Conservation (phyloP, 805 yeast species). For the Isabelozyma pseudorhagii region DNA sequence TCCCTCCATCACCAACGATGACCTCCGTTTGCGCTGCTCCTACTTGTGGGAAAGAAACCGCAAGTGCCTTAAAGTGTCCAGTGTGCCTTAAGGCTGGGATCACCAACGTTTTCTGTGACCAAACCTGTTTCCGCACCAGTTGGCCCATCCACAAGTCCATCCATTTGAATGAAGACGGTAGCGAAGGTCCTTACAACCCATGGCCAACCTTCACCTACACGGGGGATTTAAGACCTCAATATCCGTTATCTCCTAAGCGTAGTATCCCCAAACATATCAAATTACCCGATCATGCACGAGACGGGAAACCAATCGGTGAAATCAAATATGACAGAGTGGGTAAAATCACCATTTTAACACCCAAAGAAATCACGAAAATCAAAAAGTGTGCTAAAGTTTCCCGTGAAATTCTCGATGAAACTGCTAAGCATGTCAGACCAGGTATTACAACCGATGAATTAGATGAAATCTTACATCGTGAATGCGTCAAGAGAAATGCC, state of each 20-base stretch:
- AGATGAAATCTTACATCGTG: conserved; percentile 82
- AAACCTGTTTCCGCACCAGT: conserved; percentile 71
- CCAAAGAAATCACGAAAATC: conserved; percentile 70
- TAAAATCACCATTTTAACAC: conserved; percentile 59
- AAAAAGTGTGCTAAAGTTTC: conserved; percentile 73
- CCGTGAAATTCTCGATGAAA: conserved; percentile 85
- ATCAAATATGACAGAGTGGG: conserved; percentile 66
- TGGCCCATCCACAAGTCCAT: conserved; percentile 73
- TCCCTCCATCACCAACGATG: conserved; percentile 4
- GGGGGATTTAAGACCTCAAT: conserved; percentile 72
- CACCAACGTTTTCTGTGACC: conserved; percentile 72
- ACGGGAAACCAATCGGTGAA: conserved; percentile 80
- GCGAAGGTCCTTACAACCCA: conserved; percentile 67
- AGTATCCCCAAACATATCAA: conserved; percentile 67
- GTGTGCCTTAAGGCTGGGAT: conserved; percentile 75
- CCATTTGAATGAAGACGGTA: conserved; percentile 57
- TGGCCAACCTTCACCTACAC: conserved; percentile 75
- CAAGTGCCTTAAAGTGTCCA: conserved; percentile 82
- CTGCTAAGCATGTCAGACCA: conserved; percentile 78
- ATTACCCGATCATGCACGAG: conserved; percentile 77
- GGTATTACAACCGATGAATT: conserved; percentile 93
- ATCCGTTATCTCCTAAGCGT: conserved; percentile 77
- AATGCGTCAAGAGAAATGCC: conserved; percentile 81
- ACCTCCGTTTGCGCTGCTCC: conserved; percentile 61
- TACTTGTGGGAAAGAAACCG: conserved; percentile 81